Evolutionary conservation across 306 rosid species (phyloP), one percentile per base, ranked within the genome.

Genomic region (Purshia tridentata): DNA sequence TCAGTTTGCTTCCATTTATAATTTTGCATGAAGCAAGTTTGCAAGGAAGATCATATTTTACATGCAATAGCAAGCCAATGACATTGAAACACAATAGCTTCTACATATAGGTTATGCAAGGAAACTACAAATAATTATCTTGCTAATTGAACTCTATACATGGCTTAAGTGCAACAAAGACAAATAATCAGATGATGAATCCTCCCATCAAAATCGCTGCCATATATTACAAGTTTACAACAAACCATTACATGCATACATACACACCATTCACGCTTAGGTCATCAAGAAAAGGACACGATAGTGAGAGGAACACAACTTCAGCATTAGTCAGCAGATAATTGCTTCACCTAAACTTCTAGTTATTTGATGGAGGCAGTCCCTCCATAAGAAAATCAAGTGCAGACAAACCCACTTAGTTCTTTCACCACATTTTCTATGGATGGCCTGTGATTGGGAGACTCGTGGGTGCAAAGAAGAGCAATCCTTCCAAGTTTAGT

Each of bases 401-500:
- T 40, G 40, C 82, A 11, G 82, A 41, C 53, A n/a, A 40, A 59
- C 42, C 69, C 84, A 65, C 73, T 52, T 37, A 92, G 63, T 50
- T 92, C 89, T 57, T 58, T 78, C 55, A 78, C 54, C 67, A 92
- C 83, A 76, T 65, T 66, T 15, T 84, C 92, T 78, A 92, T 88
- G 49, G 88, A 75, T 10, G 97, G 98, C 72, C 98, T 81, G 35
- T 66, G 78, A 52, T 70, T 62, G n/a, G 88, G 85, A n/a, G 86
- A 88, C 59, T 86, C 97, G 14, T 81, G 82, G 4, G 88, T 85
- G 87, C 98, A 92, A 22, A 83, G 78, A 84, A 75, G 79, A 55
- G 93, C 97, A 6, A 92, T 13, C 72, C 80, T 83, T 56, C 82
- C 79, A 7, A 92, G 87, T 74, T 81, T 86, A 13, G 52, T 81